Percentiles rank a stretch among this genome's conserved stretches.
These are phyloP conservation scores for Psilocybe subaeruginosa DNA, from an alignment of 768 basidiomycete species.

Conservation along the genomic window DNA sequence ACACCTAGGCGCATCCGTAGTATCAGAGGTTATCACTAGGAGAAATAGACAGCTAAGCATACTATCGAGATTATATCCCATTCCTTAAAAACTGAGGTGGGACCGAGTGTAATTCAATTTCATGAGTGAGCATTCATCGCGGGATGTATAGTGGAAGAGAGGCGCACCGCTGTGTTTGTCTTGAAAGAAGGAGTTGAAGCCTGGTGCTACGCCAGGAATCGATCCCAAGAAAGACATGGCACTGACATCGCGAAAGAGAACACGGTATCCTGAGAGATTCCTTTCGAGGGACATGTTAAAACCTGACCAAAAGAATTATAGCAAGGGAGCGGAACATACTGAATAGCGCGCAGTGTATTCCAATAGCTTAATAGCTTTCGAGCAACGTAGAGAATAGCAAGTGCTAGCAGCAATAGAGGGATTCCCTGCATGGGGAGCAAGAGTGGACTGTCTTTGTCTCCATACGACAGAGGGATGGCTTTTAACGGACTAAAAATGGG, in stretches of 20 bases:
- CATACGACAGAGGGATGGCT: no score
- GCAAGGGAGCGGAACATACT: neutral
- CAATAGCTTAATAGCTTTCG: neutral
- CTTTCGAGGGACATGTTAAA: neutral
- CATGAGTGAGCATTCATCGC: no score
- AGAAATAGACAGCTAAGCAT: neutral
- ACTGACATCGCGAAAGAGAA: neutral
- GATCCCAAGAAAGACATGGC: neutral
- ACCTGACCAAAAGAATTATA: neutral
- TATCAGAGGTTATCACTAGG: neutral
- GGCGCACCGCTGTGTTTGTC: conserved; percentile 4
- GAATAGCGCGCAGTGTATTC: neutral
- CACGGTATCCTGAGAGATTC: conserved; percentile 4
- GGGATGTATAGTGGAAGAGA: no score
- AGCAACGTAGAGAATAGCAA: neutral
- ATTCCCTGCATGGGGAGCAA: no score
- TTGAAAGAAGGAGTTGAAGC: neutral
- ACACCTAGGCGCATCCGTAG: neutral
- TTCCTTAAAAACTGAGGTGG: neutral
- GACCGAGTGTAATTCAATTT: neutral
- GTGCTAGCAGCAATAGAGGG: no score
- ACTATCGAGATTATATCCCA: conserved; percentile 7
- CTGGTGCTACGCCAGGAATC: neutral
- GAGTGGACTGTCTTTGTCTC: no score
- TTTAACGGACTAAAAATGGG: no score